Conservation (phyloP, 2,329 filamentous ascomycete species). For the Aureobasidium subglaciale region DNA sequence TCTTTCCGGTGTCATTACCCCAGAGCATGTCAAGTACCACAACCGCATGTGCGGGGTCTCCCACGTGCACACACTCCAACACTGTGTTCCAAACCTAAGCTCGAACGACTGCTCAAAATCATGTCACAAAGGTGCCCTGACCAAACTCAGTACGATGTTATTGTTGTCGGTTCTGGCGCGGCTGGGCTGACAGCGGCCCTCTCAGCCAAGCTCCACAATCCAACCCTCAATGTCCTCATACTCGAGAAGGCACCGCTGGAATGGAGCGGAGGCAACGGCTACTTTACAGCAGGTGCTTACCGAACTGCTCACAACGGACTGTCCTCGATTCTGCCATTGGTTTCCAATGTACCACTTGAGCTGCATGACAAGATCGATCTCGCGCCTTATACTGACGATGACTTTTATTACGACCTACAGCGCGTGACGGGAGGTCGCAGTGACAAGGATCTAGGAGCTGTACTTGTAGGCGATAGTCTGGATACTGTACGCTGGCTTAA, state of each 20-base stretch:
- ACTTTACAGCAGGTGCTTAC: constrained; percentile 59
- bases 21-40: too few relatives aligned
- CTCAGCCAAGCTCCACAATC: constrained; percentile 41
- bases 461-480: constrained; percentile 38
- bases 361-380: constrained; percentile 50
- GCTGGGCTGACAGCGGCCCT: constrained; percentile 57
- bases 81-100: too few relatives aligned
- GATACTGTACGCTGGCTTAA: constrained; percentile 24
- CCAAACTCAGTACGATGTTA: constrained; percentile 28
- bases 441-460: constrained; percentile 42
- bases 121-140: not conserved
- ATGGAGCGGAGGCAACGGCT: constrained; percentile 58
- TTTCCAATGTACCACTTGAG: constrained; percentile 50
- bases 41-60: too few relatives aligned
- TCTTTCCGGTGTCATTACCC: too few relatives aligned
- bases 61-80: too few relatives aligned
- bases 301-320: constrained; percentile 52
- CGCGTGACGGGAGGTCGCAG: constrained; percentile 50
- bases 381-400: constrained; percentile 45
- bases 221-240: constrained; percentile 40
- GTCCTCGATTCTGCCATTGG: constrained; percentile 51
- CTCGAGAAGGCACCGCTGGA: constrained; percentile 53
- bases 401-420: constrained; percentile 51
- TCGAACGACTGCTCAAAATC: too few relatives aligned
- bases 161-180: constrained; percentile 58